Conservation (phyloP, 2,329 filamentous ascomycete species). For the Cadophora sp. region DNA sequence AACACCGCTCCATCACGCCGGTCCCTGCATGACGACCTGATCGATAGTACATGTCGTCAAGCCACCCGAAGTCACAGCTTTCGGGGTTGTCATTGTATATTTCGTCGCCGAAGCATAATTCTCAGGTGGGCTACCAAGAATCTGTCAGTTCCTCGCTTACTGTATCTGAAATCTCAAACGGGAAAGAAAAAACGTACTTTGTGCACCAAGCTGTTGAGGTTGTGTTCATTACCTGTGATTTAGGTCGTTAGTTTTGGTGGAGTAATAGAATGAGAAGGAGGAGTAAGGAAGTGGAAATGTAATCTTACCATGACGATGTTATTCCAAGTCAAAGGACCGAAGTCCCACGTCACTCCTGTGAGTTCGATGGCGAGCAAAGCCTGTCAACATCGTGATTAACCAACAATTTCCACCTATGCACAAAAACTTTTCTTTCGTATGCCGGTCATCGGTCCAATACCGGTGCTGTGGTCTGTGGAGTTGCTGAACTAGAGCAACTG, state of each 20-base stretch:
- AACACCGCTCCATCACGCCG: conserved; percentile 4
- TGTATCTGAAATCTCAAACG: neutral
- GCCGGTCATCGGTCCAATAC: too few species aligned
- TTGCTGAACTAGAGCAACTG: too few species aligned
- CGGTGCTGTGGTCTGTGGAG: too few species aligned
- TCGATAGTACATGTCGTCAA: conserved; percentile 37
- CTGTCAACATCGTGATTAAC: conserved; percentile 33
- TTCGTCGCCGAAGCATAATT: conserved; percentile 49
- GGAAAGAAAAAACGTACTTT: conserved; percentile 31
- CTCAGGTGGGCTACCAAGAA: conserved; percentile 44
- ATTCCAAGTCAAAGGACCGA: conserved; percentile 47
- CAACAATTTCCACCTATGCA: too few species aligned
- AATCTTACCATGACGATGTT: conserved; percentile 31
- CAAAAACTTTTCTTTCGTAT: too few species aligned
- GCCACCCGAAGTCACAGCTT: conserved; percentile 45
- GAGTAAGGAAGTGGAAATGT: too few species aligned
- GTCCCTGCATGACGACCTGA: conserved; percentile 28
- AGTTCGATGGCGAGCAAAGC: conserved; percentile 52
- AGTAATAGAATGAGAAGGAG: too few species aligned
- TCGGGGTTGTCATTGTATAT: conserved; percentile 47
- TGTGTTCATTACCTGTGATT: conserved; percentile 37
- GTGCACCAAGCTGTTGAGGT: conserved; percentile 36
- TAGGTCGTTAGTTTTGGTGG: neutral
- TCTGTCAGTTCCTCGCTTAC: neutral
- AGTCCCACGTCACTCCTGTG: conserved; percentile 49